Percentiles rank a stretch among this genome's conserved stretches.
Evolutionary conservation across 345 rosid species (phyloP).

Genomic region (Camelina hispida): DNA sequence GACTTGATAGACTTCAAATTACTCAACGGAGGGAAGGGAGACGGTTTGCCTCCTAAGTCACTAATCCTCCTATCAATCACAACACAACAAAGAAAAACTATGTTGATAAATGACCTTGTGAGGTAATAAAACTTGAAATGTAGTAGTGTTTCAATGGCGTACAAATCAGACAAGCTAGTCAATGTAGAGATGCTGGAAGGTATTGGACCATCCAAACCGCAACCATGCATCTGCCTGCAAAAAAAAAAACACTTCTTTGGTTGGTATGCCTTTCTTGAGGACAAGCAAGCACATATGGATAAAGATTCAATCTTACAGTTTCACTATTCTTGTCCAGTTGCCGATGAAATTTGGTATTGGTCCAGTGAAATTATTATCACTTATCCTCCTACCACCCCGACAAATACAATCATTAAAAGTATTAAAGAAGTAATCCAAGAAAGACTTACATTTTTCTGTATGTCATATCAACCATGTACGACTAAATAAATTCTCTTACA

Average conservation of each 20-base stretch:
- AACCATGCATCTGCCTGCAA: constrained; percentile 80
- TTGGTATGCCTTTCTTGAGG: constrained; percentile 1
- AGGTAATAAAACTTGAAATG: neutral
- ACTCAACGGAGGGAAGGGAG: constrained; percentile 61
- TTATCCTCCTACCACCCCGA: constrained; percentile 61
- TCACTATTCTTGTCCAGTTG: constrained; percentile 64
- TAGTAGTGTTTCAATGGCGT: constrained; percentile 40
- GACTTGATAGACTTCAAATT: constrained; percentile 68
- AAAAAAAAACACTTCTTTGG: neutral
- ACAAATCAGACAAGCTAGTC: constrained; percentile 76
- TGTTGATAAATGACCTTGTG: constrained; percentile 13
- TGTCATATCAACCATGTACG: constrained; percentile 6
- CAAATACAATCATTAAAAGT: constrained; percentile 16
- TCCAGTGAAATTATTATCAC: constrained; percentile 74
- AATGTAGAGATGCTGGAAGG: constrained; percentile 71
- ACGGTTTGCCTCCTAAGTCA: constrained; percentile 64
- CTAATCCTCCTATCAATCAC: constrained; percentile 67
- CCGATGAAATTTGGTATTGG: constrained; percentile 67
- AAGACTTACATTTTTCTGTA: neutral
- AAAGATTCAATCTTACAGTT: constrained; percentile 59
- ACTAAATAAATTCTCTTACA: constrained; percentile 57
- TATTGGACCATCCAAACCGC: constrained; percentile 75
- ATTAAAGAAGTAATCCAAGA: constrained; percentile 1
- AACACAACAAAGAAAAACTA: constrained; percentile 20
- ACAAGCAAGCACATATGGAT: neutral